Base-by-base conservation (phyloP, 331 rosid genomes). In the Quercus tomentella region DNA sequence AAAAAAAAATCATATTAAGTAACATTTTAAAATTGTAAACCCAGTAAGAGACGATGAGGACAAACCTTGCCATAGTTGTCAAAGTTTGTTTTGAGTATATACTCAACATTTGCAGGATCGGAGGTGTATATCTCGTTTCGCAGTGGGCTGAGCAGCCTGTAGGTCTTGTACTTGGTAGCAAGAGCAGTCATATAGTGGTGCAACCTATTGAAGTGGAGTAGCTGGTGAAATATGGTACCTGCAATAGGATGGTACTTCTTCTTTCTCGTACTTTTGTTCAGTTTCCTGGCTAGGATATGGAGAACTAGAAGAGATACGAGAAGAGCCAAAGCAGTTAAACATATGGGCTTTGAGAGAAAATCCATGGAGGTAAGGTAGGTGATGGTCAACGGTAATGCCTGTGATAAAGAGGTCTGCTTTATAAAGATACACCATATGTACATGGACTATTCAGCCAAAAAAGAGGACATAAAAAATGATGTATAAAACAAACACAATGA, bases 181-280 rank as follows among this genome's bases (percentile, higher is more conserved):
- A 89, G 97, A 62, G 89, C 91, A 61, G 99, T 91, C 97, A 91
- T 91, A 26, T 90, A 93, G 72, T 95, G 88, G 41, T 93, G 98
- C 75, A 91, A 1, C 65, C 92, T 85, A 16, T 88, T 83, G 92
- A 95, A 95, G 81, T 95, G 89, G 51, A 82, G 77, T 30, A 95
- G 68, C 76, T 89, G 99, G 37, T 93, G 83, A 31, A 95, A 86
- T 1, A 88, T 15, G 2, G 98, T 93, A 1, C 98, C 97, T 1
- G 86, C 98, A 81, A 93, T 26, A 15, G 98, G 98, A 43, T 89
- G 94, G 72, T 87, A 88, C 79, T 85, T 89, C 80, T 79, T 89
- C 75, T 62, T 60, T 51, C 25, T 30, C 79, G 55, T 16, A 1
- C 74, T 79, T 79, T 52, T 58, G 61, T 31, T 83, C 68, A 75